These are phyloP conservation scores for Colletotrichum lentis DNA, from an alignment of 2,329 filamentous ascomycete genomes.

Conservation along the genomic window DNA sequence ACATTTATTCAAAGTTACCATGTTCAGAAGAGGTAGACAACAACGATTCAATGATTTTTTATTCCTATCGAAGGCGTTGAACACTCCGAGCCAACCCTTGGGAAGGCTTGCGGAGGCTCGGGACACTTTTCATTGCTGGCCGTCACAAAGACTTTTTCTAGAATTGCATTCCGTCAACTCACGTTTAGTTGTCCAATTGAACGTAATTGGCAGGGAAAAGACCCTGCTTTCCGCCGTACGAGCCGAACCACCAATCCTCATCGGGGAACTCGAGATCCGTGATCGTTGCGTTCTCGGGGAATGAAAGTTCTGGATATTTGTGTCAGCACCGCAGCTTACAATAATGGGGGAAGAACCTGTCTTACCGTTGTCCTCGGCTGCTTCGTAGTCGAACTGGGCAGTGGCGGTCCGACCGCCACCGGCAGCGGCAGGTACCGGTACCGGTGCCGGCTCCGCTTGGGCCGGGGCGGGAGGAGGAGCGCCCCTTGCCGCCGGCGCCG, in stretches of 20 bases:
- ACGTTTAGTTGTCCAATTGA: slow-evolving; percentile 57
- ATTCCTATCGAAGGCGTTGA: slow-evolving; percentile 15
- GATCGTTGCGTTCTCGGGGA: slow-evolving; percentile 88
- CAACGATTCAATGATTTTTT: slow-evolving; percentile 10
- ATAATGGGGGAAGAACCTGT: slow-evolving; percentile 43
- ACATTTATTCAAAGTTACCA: background rate
- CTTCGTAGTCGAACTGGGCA: slow-evolving; percentile 95
- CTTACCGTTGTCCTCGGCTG: slow-evolving; percentile 89
- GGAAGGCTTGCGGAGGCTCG: background rate
- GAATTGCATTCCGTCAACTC: slow-evolving; percentile 1
- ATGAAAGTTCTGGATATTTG: slow-evolving; percentile 69
- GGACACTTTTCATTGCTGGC: slow-evolving; percentile 28
- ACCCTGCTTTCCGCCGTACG: slow-evolving; percentile 79
- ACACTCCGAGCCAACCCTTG: slow-evolving; percentile 10
- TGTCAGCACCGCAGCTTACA: background rate
- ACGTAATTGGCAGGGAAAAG: slow-evolving; percentile 84
- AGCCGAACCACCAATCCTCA: slow-evolving; percentile 98
- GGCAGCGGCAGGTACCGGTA: slow-evolving; percentile 48
- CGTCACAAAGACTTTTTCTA: slow-evolving; percentile 34
- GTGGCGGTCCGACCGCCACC: slow-evolving; percentile 72
- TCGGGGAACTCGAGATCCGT: slow-evolving; percentile 91
- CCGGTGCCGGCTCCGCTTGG: slow-evolving; percentile 51
- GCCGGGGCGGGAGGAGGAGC: slow-evolving; percentile 45
- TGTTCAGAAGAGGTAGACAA: background rate
- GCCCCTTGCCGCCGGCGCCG: slow-evolving; percentile 49